phyloP scores from a whole-genome alignment of 805 yeast species.

The Komagataella kurtzmanii region DNA sequence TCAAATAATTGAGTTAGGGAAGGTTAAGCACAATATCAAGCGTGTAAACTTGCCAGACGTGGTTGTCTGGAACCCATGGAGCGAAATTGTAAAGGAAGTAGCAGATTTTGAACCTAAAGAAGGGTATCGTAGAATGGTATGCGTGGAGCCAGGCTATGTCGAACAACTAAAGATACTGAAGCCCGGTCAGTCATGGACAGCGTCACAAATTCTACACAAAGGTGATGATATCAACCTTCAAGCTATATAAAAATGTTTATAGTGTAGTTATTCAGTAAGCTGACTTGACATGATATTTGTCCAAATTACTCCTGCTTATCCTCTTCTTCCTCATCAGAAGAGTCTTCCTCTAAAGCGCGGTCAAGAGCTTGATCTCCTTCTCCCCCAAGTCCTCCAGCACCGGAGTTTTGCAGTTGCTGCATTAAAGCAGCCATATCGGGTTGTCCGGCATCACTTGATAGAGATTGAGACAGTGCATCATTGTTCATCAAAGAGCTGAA shows the following conservation, averaged over 20 bases:
- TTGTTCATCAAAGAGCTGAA: constrained; percentile 8
- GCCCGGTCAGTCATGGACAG: constrained; percentile 72
- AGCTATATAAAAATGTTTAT: constrained; percentile 6
- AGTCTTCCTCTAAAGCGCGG: not conserved
- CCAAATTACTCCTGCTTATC: not conserved
- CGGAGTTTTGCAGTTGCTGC: not conserved
- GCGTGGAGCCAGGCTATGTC: constrained; percentile 91
- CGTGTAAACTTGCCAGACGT: constrained; percentile 45
- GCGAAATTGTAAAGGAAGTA: constrained; percentile 68
- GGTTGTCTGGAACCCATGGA: constrained; percentile 99
- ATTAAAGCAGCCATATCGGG: not conserved
- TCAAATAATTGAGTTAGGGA: constrained; percentile 53
- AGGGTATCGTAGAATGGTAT: constrained; percentile 81
- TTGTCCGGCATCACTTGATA: not conserved
- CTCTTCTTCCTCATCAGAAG: not conserved
- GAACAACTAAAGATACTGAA: constrained; percentile 45
- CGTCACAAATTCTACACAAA: constrained; percentile 43
- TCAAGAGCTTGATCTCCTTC: constrained; percentile 6
- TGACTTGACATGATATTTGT: not conserved
- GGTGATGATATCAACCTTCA: constrained; percentile 53
- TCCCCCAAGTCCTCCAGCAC: constrained; percentile 21
- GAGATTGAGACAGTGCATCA: constrained; percentile 5
- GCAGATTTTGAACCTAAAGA: constrained; percentile 77
- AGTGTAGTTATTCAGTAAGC: not conserved
- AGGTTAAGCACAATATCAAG: constrained; percentile 46